These are phyloP conservation scores for Stephania japonica DNA, from an alignment of 164 flowering plant genomes.

Conservation along the genomic window DNA sequence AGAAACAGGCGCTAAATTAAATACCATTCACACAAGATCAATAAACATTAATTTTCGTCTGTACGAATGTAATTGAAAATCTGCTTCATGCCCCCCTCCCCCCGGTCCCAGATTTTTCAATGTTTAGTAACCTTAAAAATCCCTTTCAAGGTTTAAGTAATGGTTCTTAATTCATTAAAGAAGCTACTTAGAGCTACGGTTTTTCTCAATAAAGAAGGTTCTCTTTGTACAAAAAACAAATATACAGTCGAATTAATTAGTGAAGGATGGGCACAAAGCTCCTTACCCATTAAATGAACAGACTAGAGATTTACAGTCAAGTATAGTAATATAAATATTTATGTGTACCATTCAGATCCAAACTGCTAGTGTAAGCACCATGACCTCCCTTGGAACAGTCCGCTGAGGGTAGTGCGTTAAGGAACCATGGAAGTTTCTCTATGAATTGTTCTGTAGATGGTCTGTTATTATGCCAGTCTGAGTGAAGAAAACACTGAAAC, in stretches of 20 bases:
- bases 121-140: too few species aligned
- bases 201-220: neutral
- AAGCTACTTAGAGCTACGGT: neutral
- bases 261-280: neutral
- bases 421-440: conserved; percentile 99
- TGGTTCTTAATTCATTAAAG: neutral
- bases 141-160: neutral
- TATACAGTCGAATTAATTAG: neutral
- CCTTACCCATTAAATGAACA: neutral
- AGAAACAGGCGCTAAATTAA: neutral
- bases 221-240: neutral
- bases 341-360: conserved; percentile 76
- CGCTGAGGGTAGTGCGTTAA: conserved; percentile 85
- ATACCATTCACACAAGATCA: neutral
- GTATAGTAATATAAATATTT: neutral
- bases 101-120: too few species aligned
- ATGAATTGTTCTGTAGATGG: conserved; percentile 80
- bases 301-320: neutral
- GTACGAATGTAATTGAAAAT: neutral
- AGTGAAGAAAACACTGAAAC: conserved; percentile 88
- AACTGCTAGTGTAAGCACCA: conserved; percentile 88
- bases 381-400: conserved; percentile 99
- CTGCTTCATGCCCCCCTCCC: neutral
- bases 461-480: conserved; percentile 67
- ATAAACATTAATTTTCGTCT: neutral